Conservation (phyloP, 106 monocot genomes). For the Chionographis japonica region DNA sequence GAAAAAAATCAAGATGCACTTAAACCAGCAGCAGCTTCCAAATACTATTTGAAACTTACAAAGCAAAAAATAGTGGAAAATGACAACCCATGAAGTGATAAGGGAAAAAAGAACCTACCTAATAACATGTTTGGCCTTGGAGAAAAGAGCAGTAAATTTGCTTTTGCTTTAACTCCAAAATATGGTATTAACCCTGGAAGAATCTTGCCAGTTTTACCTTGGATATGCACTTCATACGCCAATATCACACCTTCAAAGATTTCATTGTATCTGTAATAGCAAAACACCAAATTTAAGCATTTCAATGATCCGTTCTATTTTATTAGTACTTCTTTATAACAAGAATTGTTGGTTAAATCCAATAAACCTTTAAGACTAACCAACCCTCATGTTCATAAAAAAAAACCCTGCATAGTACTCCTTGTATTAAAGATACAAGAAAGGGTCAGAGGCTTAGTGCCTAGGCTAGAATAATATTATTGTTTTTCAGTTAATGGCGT, state of each 20-base stretch:
- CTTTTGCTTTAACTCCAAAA: constrained; percentile 62
- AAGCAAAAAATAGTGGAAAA: neutral
- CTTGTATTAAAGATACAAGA: no score
- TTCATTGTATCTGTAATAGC: constrained; percentile 59
- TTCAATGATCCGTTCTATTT: neutral
- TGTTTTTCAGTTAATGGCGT: no score
- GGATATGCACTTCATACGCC: constrained; percentile 45
- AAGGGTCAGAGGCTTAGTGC: no score
- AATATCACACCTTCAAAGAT: constrained; percentile 76
- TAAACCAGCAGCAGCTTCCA: neutral
- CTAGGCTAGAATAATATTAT: no score
- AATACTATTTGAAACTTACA: neutral
- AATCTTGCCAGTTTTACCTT: constrained; percentile 46
- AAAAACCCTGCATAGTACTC: no score
- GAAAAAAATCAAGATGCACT: neutral
- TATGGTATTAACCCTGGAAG: constrained; percentile 76
- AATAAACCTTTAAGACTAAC: no score
- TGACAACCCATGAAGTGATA: neutral
- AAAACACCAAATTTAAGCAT: neutral
- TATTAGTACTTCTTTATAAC: no score
- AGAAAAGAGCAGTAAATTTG: constrained; percentile 75
- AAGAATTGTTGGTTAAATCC: no score
- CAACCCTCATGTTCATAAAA: no score
- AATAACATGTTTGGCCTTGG: constrained; percentile 72
- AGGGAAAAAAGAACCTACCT: constrained; percentile 28